Percentiles rank a stretch among this genome's conserved stretches.
Conservation (phyloP, 2,329 filamentous ascomycete genomes). For the Nemania sp. region DNA sequence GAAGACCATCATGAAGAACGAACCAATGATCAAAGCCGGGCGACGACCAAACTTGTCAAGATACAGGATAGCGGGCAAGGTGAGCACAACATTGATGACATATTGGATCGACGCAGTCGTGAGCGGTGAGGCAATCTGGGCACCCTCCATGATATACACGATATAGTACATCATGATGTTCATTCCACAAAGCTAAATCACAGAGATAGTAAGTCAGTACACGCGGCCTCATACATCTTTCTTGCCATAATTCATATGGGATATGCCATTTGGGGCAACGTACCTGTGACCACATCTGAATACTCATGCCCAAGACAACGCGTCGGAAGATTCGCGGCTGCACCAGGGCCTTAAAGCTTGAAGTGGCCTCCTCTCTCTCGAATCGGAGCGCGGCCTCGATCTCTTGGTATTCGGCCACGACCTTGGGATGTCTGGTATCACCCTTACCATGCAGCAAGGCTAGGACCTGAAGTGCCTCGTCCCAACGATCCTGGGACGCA, state of each 20-base stretch:
- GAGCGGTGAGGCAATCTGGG: slow-evolving; percentile 59
- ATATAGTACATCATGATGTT: slow-evolving; percentile 66
- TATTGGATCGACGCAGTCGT: slow-evolving; percentile 67
- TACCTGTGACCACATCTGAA: slow-evolving; percentile 63
- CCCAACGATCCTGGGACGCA: slow-evolving; percentile 68
- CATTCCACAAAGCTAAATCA: slow-evolving; percentile 49
- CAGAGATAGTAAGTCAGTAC: slow-evolving; percentile 8
- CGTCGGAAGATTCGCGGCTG: slow-evolving; percentile 59
- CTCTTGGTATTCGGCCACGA: slow-evolving; percentile 67
- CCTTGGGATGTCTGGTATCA: slow-evolving; percentile 59
- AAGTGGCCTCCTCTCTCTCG: slow-evolving; percentile 56
- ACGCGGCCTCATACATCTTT: neutral
- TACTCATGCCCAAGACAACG: slow-evolving; percentile 60
- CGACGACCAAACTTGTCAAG: slow-evolving; percentile 64
- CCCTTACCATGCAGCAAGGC: slow-evolving; percentile 63
- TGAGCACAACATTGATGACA: slow-evolving; percentile 65
- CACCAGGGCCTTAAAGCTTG: slow-evolving; percentile 54
- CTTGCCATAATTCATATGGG: neutral
- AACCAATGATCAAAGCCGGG: slow-evolving; percentile 58
- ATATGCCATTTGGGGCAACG: neutral
- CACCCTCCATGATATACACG: slow-evolving; percentile 63
- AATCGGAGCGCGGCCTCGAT: slow-evolving; percentile 59
- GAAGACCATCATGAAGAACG: slow-evolving; percentile 63
- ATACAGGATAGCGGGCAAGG: slow-evolving; percentile 63
- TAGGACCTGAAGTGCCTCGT: slow-evolving; percentile 64